Evolutionary conservation across 139 green algal species (phyloP).

Genomic region (Haematococcus sp.): DNA sequence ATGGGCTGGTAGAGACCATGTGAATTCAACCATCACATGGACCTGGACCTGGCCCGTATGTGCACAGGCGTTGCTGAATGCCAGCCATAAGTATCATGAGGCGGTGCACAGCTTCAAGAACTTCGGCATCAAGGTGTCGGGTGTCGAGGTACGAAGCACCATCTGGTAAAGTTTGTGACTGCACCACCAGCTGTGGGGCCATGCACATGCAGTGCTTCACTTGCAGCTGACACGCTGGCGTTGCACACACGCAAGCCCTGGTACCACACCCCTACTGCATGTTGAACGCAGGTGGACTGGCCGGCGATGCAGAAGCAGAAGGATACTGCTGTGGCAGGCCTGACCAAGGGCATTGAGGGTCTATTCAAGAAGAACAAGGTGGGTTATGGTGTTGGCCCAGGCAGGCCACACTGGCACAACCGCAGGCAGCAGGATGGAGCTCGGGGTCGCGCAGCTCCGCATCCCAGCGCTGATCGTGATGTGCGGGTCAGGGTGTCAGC

Average conservation of each 20-base stretch:
- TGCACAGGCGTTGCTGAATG: slow-evolving; percentile 88
- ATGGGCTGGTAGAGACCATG: no score
- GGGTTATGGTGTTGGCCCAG: not conserved
- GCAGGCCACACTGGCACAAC: not conserved
- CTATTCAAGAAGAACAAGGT: slow-evolving; percentile 99
- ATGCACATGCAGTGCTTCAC: no score
- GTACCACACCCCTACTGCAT: not conserved
- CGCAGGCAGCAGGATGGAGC: no score
- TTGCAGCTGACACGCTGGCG: slow-evolving; percentile 25
- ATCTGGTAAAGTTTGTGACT: no score
- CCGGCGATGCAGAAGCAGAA: slow-evolving; percentile 95
- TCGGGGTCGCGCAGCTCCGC: no score
- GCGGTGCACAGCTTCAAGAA: slow-evolving; percentile 81
- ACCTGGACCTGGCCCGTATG: no score
- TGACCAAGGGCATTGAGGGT: slow-evolving; percentile 97
- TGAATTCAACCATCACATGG: no score
- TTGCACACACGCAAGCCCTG: no score
- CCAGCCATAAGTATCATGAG: slow-evolving; percentile 92
- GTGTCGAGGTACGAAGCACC: no score
- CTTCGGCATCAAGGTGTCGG: slow-evolving; percentile 78
- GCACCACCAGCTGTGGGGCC: no score
- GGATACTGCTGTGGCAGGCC: slow-evolving; percentile 77
- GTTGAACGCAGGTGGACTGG: slow-evolving; percentile 36
- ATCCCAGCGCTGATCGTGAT: no score
- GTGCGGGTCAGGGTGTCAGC: no score